phyloP scores from a whole-genome alignment of 1,284 basidiomycete genomes.

The Rhizoctonia solani region DNA sequence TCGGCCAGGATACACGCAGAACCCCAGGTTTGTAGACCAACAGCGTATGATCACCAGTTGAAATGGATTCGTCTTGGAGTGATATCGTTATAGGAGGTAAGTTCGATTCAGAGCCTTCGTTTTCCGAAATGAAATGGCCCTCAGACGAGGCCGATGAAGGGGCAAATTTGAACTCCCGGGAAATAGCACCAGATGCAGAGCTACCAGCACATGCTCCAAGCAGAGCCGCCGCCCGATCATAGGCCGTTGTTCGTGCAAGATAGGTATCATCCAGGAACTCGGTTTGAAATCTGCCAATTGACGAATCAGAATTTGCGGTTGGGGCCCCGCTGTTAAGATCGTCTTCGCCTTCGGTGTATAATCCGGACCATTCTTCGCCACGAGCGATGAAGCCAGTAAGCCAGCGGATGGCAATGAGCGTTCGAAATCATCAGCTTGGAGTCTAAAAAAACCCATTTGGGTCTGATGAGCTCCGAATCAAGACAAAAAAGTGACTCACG shows the following conservation, averaged over 20 bases:
- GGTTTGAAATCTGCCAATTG: not conserved
- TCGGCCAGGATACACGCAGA: constrained; percentile 81
- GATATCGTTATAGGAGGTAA: constrained; percentile 49
- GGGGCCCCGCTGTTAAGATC: constrained; percentile 42
- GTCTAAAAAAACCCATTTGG: not conserved
- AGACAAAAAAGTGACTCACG: too few relatives aligned
- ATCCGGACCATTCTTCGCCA: constrained; percentile 55
- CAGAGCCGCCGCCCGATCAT: constrained; percentile 67
- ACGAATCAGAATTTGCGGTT: not conserved
- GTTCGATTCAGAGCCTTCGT: not conserved
- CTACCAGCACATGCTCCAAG: constrained; percentile 58
- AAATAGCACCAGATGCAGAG: constrained; percentile 52
- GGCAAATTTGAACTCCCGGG: constrained; percentile 60
- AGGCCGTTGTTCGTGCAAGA: constrained; percentile 48
- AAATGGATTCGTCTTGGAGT: constrained; percentile 73
- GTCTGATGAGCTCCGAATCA: too few relatives aligned
- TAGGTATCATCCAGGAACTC: constrained; percentile 2
- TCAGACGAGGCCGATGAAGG: constrained; percentile 35
- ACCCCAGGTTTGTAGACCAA: constrained; percentile 93
- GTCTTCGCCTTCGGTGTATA: constrained; percentile 43
- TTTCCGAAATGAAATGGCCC: not conserved
- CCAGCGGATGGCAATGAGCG: constrained; percentile 68
- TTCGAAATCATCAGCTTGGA: constrained; percentile 64
- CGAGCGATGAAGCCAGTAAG: constrained; percentile 65
- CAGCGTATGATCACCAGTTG: constrained; percentile 69